Conservation (phyloP, 2,329 filamentous ascomycete genomes). For the Colletotrichum melonis region DNA sequence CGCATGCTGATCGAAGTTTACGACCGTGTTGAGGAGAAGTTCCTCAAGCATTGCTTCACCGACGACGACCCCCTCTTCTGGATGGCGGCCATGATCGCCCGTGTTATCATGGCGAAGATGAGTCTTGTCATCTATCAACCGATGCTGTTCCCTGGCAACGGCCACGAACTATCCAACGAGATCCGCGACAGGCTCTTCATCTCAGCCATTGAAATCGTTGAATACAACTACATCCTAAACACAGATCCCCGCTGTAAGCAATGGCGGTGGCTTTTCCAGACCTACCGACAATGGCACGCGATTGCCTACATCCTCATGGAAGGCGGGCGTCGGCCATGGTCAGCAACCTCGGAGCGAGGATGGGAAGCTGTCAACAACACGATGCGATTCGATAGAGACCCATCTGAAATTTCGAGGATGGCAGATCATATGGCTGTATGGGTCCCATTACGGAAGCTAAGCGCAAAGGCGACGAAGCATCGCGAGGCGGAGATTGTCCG, state of each 20-base stretch:
- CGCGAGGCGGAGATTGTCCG: conserved; percentile 62
- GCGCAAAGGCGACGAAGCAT: conserved; percentile 62
- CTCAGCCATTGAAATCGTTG: conserved; percentile 79
- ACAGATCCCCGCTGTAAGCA: conserved; percentile 62
- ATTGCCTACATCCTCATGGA: conserved; percentile 62
- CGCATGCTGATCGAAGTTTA: conserved; percentile 64
- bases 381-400: conserved; percentile 49
- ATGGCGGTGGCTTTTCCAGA: conserved; percentile 62
- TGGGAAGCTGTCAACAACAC: conserved; percentile 58
- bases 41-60: conserved; percentile 58
- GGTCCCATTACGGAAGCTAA: conserved; percentile 65
- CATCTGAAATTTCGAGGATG: conserved; percentile 56
- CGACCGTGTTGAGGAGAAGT: conserved; percentile 64
- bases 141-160: conserved; percentile 69
- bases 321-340: conserved; percentile 59
- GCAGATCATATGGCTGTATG: conserved; percentile 61
- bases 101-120: conserved; percentile 82
- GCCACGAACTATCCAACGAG: conserved; percentile 67
- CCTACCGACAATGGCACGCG: conserved; percentile 64
- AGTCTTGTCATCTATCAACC: conserved; percentile 83
- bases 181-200: conserved; percentile 77
- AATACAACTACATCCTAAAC: conserved; percentile 74
- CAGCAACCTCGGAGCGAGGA: conserved; percentile 60
- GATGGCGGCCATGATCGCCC: conserved; percentile 75
- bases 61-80: conserved; percentile 69